Conservation (phyloP, 495 filamentous ascomycete species). For the Penicillium soppii region DNA sequence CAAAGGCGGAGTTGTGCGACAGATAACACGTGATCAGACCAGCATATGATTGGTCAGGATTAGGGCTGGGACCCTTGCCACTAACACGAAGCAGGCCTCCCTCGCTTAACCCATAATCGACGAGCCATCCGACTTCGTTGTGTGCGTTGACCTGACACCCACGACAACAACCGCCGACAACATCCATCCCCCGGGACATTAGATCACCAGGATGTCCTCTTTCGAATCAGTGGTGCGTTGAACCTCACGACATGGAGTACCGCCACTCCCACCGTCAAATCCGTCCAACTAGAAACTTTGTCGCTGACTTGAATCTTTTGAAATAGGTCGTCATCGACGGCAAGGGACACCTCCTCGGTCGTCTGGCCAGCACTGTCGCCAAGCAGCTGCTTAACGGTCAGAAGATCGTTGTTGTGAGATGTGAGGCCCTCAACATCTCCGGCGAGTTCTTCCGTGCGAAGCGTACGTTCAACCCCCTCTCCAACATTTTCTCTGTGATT, state of each 20-base stretch:
- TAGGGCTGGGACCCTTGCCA: conserved; percentile 45
- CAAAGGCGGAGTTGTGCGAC: neutral
- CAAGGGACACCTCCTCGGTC: conserved; percentile 99
- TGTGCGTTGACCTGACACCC: conserved; percentile 47
- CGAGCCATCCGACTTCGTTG: conserved; percentile 48
- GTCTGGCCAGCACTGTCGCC: conserved; percentile 96
- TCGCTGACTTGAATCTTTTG: conserved; percentile 32
- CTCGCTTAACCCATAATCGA: conserved; percentile 42
- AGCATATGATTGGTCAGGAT: conserved; percentile 23
- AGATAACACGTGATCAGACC: conserved; percentile 20
- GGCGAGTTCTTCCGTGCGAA: conserved; percentile 99
- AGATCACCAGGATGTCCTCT: conserved; percentile 85
- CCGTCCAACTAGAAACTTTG: conserved; percentile 10
- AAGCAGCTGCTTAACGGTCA: conserved; percentile 99
- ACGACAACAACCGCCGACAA: conserved; percentile 55
- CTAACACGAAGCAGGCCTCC: conserved; percentile 30
- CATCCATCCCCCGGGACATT: conserved; percentile 44
- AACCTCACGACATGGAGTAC: conserved; percentile 5
- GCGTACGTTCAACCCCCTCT: conserved; percentile 68
- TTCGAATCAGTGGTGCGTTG: conserved; percentile 94
- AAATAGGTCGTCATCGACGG: conserved; percentile 93
- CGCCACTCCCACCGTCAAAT: conserved; percentile 10
- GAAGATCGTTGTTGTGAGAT: conserved; percentile 98
- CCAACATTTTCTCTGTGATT: conserved; percentile 14
- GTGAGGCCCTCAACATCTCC: conserved; percentile 98